Conservation (phyloP, 306 rosid species). For the Prunus mume region DNA sequence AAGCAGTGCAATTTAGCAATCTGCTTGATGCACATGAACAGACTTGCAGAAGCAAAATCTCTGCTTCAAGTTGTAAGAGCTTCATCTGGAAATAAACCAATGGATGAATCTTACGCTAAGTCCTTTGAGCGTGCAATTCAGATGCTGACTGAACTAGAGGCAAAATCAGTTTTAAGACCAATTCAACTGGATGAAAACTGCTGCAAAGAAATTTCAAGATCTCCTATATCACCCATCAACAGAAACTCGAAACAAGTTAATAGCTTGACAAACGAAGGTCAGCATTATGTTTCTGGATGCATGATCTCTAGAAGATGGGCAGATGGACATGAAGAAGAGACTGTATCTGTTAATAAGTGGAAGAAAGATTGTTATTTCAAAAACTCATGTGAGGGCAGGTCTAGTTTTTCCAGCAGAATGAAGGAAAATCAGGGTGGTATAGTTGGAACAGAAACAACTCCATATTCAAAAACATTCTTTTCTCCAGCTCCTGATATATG, state of each 20-base stretch:
- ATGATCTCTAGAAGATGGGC: constrained; percentile 13
- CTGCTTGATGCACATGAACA: constrained; percentile 76
- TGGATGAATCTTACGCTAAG: constrained; percentile 76
- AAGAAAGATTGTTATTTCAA: constrained; percentile 23
- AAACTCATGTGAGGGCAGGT: constrained; percentile 23
- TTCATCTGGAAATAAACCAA: constrained; percentile 55
- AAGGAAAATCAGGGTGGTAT: constrained; percentile 29
- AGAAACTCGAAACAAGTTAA: constrained; percentile 8
- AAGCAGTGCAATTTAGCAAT: constrained; percentile 92
- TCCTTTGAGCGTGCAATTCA: constrained; percentile 73
- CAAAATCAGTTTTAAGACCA: constrained; percentile 19
- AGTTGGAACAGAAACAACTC: constrained; percentile 31
- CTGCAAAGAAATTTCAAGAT: constrained; percentile 18
- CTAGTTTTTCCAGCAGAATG: constrained; percentile 15
- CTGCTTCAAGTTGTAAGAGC: constrained; percentile 69
- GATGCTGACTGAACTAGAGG: constrained; percentile 49
- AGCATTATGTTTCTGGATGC: constrained; percentile 9
- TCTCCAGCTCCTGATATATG: constrained; percentile 43
- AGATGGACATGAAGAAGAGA: not conserved
- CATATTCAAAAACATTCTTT: constrained; percentile 29
- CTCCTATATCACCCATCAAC: not conserved
- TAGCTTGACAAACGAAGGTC: not conserved
- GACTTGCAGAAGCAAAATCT: constrained; percentile 65
- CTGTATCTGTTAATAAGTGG: constrained; percentile 22
- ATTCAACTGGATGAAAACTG: constrained; percentile 5